Base-by-base conservation (phyloP, 75 land plant genomes). In the Cryptomeria japonica region DNA sequence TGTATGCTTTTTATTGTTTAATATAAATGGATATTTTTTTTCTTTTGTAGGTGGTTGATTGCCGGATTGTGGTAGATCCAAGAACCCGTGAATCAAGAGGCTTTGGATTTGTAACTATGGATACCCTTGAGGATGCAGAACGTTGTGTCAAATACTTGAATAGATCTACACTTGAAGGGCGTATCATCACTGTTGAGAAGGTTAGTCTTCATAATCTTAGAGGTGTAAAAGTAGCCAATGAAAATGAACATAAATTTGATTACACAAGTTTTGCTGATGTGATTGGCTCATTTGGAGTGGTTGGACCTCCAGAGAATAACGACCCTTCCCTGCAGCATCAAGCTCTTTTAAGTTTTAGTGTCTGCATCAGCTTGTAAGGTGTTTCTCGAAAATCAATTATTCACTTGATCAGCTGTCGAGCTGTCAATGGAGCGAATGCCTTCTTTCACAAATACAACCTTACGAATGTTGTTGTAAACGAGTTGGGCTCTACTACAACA, bases 141-240 rank as follows among this genome's bases (percentile, higher is more conserved):
- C 93, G 97, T 36, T 97, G 99, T 87, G 88, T 95, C 73, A 96
- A 96, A 89, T 94, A 95, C 87, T 88, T 97, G 77, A 91, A 97
- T 55, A 90, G 94, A 1, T 96, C 99, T 80, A 96, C 93, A 14
- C 92, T 97, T 53, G 98, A 95, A 87, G 99, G 98, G 28, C 96
- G 99, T 12, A 92, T 97, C 15, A 96, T 97, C 41, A 97, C 98
- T 46, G 99, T 97, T 44, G 99, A 97, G 91, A 97, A 95, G 99
- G 99, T 97, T 92, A 89, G 90, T 38, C 68, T 12, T 31, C 25
- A 28, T 7, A 44, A 82, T 46, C 31, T 12, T 41, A 82, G 84
- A 46, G 32, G 42, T 82, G 47, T 46, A 18, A 46, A 82, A n/a
- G 31, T 25, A 41, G 31, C 32, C n/a, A 82, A 44, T 28, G 51